phyloP scores from a whole-genome alignment of 1,284 basidiomycete species.

The Gomphus bonarii region DNA sequence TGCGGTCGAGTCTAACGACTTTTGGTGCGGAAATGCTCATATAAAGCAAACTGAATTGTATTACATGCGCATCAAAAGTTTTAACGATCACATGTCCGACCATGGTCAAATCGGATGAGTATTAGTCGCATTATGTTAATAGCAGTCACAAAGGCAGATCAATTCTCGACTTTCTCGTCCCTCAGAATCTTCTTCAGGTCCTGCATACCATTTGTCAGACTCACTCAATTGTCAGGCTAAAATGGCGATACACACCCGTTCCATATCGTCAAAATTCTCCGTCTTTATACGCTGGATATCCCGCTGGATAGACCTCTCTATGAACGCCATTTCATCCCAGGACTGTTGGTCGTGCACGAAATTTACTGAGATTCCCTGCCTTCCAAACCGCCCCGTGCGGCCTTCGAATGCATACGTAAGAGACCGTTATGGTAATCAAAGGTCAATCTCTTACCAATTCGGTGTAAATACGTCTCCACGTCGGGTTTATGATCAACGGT shows the following conservation, averaged over 20 bases:
- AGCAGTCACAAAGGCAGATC: not conserved
- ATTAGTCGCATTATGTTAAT: not conserved
- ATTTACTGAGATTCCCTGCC: constrained; percentile 93
- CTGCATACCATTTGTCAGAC: not conserved
- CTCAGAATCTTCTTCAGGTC: constrained; percentile 10
- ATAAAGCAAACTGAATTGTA: not conserved
- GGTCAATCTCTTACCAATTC: constrained; percentile 67
- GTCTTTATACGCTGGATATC: constrained; percentile 77
- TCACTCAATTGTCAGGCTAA: not conserved
- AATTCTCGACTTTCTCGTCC: constrained; percentile 7
- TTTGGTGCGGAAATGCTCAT: no score
- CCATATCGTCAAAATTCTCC: constrained; percentile 81
- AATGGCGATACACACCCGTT: constrained; percentile 44
- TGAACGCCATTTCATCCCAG: constrained; percentile 77
- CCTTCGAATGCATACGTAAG: constrained; percentile 35
- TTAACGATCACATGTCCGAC: no score
- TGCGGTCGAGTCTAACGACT: no score
- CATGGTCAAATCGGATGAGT: no score
- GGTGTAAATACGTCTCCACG: constrained; percentile 95
- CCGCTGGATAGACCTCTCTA: constrained; percentile 68
- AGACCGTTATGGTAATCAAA: constrained; percentile 1
- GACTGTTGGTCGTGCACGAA: constrained; percentile 86
- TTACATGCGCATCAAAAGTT: not conserved
- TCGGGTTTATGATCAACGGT: constrained; percentile 67
- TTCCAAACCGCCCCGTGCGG: constrained; percentile 90